phyloP scores from a whole-genome alignment of 495 filamentous ascomycete species.

The Talaromyces ruber region DNA sequence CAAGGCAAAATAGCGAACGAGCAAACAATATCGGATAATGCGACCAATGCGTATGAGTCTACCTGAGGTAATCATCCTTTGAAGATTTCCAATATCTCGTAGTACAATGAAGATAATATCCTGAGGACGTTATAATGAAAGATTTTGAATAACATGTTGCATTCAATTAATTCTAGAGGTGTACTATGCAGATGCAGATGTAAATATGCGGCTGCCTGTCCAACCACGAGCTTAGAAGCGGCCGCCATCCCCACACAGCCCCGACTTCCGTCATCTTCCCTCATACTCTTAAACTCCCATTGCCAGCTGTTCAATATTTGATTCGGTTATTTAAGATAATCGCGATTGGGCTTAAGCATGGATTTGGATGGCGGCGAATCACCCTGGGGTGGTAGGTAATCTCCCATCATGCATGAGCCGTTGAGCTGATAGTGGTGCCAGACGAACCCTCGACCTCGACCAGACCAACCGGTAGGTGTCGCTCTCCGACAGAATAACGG shows the following conservation, averaged over 20 bases:
- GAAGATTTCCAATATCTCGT: background rate
- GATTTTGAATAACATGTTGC: background rate
- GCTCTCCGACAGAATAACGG: background rate
- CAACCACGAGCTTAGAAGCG: background rate
- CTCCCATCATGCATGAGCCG: slow-evolving; percentile 22
- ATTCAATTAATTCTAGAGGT: background rate
- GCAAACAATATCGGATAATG: background rate
- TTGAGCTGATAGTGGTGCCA: slow-evolving; percentile 18
- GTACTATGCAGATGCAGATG: background rate
- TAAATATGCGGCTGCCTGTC: slow-evolving; percentile 3
- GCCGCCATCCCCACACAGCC: background rate
- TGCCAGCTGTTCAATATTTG: background rate
- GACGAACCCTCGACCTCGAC: slow-evolving; percentile 47
- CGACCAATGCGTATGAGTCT: background rate
- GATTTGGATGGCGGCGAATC: slow-evolving; percentile 60
- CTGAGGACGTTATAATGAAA: background rate
- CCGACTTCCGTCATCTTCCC: background rate
- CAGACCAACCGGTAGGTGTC: slow-evolving; percentile 16
- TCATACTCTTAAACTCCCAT: background rate
- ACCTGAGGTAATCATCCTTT: background rate
- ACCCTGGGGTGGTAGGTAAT: slow-evolving; percentile 59
- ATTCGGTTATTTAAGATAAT: background rate
- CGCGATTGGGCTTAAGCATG: slow-evolving; percentile 25
- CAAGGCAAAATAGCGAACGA: background rate
- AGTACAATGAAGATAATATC: background rate